Evolutionary conservation across 2,329 filamentous ascomycete genomes (phyloP).

Genomic region (Fusarium annulatum): DNA sequence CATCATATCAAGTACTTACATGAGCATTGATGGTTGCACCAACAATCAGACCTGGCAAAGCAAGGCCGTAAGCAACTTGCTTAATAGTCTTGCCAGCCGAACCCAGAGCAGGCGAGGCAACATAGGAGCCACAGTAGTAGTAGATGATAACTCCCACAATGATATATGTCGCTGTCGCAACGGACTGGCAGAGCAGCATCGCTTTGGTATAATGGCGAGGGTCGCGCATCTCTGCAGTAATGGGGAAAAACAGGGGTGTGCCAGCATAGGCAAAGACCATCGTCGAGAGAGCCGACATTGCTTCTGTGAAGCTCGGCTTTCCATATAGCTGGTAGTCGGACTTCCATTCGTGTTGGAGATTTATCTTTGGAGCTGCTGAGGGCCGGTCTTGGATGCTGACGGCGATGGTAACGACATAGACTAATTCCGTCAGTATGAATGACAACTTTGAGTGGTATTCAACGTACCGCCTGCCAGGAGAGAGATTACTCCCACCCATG

Average conservation of each 20-base stretch:
- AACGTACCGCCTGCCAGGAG: slow-evolving; percentile 27
- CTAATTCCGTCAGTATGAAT: neutral
- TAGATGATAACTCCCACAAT: slow-evolving; percentile 56
- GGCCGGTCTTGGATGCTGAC: slow-evolving; percentile 38
- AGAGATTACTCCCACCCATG: slow-evolving; percentile 42
- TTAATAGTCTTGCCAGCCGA: slow-evolving; percentile 56
- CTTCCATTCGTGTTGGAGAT: slow-evolving; percentile 35
- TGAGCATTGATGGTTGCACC: slow-evolving; percentile 42
- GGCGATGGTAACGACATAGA: slow-evolving; percentile 41
- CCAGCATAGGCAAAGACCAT: slow-evolving; percentile 54
- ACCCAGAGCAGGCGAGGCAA: slow-evolving; percentile 60
- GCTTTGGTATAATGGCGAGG: slow-evolving; percentile 42
- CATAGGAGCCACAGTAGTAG: slow-evolving; percentile 58
- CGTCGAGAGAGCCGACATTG: slow-evolving; percentile 47
- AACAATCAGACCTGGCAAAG: slow-evolving; percentile 46
- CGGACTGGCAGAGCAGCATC: slow-evolving; percentile 44
- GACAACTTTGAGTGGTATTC: neutral
- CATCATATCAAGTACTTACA: slow-evolving; percentile 25
- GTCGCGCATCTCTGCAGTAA: slow-evolving; percentile 50
- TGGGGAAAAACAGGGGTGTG: slow-evolving; percentile 49
- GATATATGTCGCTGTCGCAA: slow-evolving; percentile 48
- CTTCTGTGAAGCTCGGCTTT: slow-evolving; percentile 48
- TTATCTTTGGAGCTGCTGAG: slow-evolving; percentile 17
- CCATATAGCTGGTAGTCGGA: slow-evolving; percentile 48
- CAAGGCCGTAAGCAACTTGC: slow-evolving; percentile 56